These are phyloP conservation scores for Pholiota microspora DNA, from an alignment of 768 basidiomycete species.

Conservation along the genomic window DNA sequence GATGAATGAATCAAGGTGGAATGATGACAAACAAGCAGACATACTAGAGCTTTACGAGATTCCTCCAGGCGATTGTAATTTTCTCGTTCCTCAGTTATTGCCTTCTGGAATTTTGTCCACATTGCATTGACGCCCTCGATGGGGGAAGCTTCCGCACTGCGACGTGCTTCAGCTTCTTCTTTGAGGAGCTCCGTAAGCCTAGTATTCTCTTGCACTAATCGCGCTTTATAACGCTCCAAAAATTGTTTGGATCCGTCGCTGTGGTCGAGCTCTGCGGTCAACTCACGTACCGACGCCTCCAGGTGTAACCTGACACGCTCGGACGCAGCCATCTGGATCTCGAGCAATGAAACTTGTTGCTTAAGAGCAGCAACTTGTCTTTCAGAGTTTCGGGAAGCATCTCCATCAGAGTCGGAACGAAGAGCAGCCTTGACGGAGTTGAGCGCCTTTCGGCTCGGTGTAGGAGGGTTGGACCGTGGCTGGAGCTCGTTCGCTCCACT, in stretches of 20 bases:
- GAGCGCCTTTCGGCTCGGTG: constrained; percentile 44
- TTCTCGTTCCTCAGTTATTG: constrained; percentile 57
- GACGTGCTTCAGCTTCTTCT: constrained; percentile 64
- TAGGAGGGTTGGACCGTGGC: constrained; percentile 38
- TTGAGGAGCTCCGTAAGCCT: constrained; percentile 53
- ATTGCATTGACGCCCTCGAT: constrained; percentile 61
- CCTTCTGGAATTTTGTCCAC: constrained; percentile 64
- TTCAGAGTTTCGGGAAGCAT: constrained; percentile 26
- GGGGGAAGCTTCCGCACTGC: constrained; percentile 59
- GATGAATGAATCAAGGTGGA: neutral
- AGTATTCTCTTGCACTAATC: constrained; percentile 55
- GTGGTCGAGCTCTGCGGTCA: constrained; percentile 59
- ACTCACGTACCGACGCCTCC: constrained; percentile 55
- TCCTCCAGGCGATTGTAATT: constrained; percentile 66
- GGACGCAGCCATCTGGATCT: constrained; percentile 67
- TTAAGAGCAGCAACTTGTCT: constrained; percentile 50
- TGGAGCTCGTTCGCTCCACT: constrained; percentile 34
- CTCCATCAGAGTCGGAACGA: constrained; percentile 10
- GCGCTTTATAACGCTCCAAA: constrained; percentile 53
- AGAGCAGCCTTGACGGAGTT: constrained; percentile 14
- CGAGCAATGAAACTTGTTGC: constrained; percentile 65
- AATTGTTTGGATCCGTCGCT: constrained; percentile 67
- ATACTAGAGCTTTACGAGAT: constrained; percentile 66
- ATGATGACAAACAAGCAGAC: constrained; percentile 17
- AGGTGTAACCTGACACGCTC: constrained; percentile 65